Evolutionary conservation across 1,284 basidiomycete genomes (phyloP).

Genomic region (Polyporus tsugae): DNA sequence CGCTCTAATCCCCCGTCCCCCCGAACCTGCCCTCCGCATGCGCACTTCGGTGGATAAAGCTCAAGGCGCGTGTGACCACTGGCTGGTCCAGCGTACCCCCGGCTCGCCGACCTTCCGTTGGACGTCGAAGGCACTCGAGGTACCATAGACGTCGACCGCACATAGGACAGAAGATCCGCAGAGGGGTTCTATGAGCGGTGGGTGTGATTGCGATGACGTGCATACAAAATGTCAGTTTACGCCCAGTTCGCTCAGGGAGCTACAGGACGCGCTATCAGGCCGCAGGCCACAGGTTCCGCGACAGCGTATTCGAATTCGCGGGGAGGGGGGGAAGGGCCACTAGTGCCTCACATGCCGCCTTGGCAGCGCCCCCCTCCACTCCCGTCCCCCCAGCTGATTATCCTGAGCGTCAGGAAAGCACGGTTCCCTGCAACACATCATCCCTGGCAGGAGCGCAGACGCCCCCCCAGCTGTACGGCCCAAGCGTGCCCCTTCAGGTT

Average conservation of each 20-base stretch:
- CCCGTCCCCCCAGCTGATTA: not conserved
- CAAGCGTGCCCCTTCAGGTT: not conserved
- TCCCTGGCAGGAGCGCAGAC: not conserved
- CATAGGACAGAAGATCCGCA: not conserved
- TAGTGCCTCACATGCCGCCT: slow-evolving; percentile 5
- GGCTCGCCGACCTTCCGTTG: not conserved
- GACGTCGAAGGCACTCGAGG: not conserved
- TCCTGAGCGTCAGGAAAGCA: not conserved
- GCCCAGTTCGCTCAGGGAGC: not conserved
- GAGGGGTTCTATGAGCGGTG: not conserved
- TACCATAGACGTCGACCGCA: slow-evolving; percentile 3
- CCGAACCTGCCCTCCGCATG: not conserved
- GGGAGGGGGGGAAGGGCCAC: not conserved
- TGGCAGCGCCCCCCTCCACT: not conserved
- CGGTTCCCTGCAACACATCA: not conserved
- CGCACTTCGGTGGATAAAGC: too few relatives aligned
- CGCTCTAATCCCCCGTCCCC: not conserved
- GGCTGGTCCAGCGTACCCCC: not conserved
- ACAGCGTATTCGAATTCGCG: not conserved
- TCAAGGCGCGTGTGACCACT: not conserved
- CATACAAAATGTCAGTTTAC: not conserved
- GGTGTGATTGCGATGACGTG: not conserved
- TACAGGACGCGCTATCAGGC: not conserved
- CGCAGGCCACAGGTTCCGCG: not conserved
- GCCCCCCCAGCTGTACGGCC: not conserved